These are phyloP conservation scores for Danielia oregonensis DNA, from an alignment of 805 yeast genomes.

Conservation along the genomic window DNA sequence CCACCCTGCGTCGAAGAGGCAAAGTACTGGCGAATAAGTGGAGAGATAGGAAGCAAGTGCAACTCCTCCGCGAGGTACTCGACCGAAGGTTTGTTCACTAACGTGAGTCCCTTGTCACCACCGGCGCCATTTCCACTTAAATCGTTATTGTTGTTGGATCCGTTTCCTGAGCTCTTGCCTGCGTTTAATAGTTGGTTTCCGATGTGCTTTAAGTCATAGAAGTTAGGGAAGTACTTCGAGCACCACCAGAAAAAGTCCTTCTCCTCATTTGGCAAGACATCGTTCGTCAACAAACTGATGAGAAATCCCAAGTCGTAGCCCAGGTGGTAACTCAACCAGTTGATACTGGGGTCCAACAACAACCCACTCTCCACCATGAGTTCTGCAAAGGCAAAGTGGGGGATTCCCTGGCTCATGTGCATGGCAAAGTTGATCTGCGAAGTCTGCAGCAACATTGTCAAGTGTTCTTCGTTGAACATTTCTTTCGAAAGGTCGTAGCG, in stretches of 20 bases:
- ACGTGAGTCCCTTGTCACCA: constrained; percentile 8
- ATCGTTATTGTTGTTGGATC: constrained; percentile 21
- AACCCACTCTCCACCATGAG: constrained; percentile 82
- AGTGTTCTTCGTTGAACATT: constrained; percentile 85
- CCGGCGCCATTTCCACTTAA: constrained; percentile 1
- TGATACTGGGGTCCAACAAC: constrained; percentile 62
- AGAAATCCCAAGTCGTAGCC: constrained; percentile 95
- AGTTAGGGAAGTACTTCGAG: constrained; percentile 69
- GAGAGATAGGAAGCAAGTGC: constrained; percentile 56
- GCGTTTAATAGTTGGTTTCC: constrained; percentile 33
- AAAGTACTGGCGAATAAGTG: constrained; percentile 41
- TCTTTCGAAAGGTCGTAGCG: constrained; percentile 70
- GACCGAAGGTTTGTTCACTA: constrained; percentile 42
- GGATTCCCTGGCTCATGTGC: constrained; percentile 75
- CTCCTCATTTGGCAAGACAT: constrained; percentile 74
- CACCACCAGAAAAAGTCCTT: constrained; percentile 74
- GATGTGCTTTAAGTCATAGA: constrained; percentile 72
- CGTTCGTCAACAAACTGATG: constrained; percentile 69
- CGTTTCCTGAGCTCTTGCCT: constrained; percentile 13
- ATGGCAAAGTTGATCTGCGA: constrained; percentile 75
- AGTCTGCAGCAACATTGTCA: constrained; percentile 72
- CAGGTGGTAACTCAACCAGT: constrained; percentile 89
- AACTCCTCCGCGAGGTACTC: constrained; percentile 69
- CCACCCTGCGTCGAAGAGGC: constrained; percentile 15
- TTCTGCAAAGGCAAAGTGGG: constrained; percentile 77